Evolutionary conservation across 1,284 basidiomycete genomes (phyloP).

Genomic region (Phlebopus sp.): DNA sequence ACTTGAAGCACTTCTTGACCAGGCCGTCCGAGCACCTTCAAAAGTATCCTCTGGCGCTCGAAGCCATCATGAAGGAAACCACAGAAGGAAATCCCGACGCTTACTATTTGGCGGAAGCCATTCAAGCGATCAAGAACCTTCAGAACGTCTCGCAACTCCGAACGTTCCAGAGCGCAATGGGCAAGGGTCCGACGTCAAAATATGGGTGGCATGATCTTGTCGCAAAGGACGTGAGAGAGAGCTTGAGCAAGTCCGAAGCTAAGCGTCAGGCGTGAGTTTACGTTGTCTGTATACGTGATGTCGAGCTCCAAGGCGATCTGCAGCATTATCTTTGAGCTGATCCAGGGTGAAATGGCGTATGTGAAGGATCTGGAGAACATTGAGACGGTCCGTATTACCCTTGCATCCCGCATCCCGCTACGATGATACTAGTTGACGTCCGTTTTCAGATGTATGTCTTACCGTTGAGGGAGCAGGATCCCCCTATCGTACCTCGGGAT

Average conservation of each 20-base stretch:
- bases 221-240: conserved; percentile 58
- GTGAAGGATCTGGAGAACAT: conserved; percentile 91
- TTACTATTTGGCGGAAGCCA: conserved; percentile 75
- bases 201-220: conserved; percentile 91
- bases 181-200: conserved; percentile 68
- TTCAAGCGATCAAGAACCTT: conserved; percentile 73
- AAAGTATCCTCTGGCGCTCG: conserved; percentile 85
- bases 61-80: conserved; percentile 84
- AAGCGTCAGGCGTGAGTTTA: conserved; percentile 84
- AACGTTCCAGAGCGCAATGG: conserved; percentile 86
- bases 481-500: conserved; percentile 74
- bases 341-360: conserved; percentile 95
- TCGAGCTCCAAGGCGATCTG: conserved; percentile 3
- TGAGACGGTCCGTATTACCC: conserved; percentile 54
- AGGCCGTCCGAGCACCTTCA: conserved; percentile 87
- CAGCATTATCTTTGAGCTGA: conserved; percentile 92
- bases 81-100: conserved; percentile 74
- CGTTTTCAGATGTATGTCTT: conserved; percentile 66
- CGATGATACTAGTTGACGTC: conserved; percentile 12
- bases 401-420: no score
- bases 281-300: background rate
- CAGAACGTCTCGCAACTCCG: conserved; percentile 75
- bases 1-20: conserved; percentile 85
- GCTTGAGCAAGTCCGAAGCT: conserved; percentile 72
- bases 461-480: conserved; percentile 70